A percentile compares a stretch with the other conserved stretches of the same genome.
These are phyloP conservation scores for Crithidia expoeki DNA, from an alignment of 208 protist genomes.

Conservation along the genomic window DNA sequence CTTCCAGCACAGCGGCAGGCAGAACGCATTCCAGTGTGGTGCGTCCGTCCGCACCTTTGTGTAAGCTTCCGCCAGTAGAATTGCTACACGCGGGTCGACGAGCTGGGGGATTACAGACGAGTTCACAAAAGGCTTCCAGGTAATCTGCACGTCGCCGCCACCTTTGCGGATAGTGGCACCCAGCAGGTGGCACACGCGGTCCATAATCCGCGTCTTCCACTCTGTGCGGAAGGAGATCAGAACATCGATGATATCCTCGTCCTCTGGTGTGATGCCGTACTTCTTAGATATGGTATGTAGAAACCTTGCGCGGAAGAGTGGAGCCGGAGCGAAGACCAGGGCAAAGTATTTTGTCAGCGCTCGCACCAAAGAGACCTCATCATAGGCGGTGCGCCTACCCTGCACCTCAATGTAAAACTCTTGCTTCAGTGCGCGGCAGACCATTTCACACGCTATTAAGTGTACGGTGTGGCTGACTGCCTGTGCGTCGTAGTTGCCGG, in stretches of 20 bases:
- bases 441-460: constrained; percentile 68
- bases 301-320: constrained; percentile 53
- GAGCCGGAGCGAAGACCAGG: constrained; percentile 42
- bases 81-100: constrained; percentile 49
- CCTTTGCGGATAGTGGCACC: constrained; percentile 50
- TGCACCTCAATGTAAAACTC: constrained; percentile 87
- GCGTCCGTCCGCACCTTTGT: constrained; percentile 46
- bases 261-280: constrained; percentile 76
- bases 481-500: constrained; percentile 13
- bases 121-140: constrained; percentile 57
- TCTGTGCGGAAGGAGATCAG: constrained; percentile 43
- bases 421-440: constrained; percentile 78
- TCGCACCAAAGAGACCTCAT: constrained; percentile 48
- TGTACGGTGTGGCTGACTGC: constrained; percentile 32
- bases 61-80: constrained; percentile 54
- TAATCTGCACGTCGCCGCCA: constrained; percentile 29
- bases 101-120: constrained; percentile 59
- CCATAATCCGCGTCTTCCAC: constrained; percentile 54
- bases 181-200: constrained; percentile 67
- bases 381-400: constrained; percentile 81
- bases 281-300: constrained; percentile 67
- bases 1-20: constrained; percentile 69
- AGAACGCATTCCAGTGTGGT: constrained; percentile 77
- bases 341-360: constrained; percentile 64
- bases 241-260: constrained; percentile 55